phyloP scores from a whole-genome alignment of 768 basidiomycete genomes.

The Rhodocollybia butyracea region DNA sequence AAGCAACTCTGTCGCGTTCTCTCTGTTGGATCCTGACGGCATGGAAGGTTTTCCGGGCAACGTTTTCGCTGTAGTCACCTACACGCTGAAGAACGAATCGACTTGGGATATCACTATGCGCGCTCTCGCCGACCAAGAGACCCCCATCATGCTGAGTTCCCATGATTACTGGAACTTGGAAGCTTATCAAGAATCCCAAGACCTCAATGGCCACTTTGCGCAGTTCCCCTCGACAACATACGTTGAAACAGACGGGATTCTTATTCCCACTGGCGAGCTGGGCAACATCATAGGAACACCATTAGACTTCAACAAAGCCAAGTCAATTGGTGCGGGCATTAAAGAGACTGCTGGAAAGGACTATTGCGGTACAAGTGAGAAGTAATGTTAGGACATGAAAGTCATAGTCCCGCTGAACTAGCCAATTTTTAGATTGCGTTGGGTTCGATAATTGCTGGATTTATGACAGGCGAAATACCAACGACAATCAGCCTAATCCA shows the following conservation, averaged over 20 bases:
- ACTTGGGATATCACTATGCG: constrained; percentile 37
- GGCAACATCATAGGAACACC: constrained; percentile 32
- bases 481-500: constrained; percentile 22
- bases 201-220: constrained; percentile 32
- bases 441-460: constrained; percentile 49
- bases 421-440: constrained; percentile 32
- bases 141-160: constrained; percentile 42
- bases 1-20: constrained; percentile 37
- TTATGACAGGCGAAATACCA: constrained; percentile 32
- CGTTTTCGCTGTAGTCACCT: constrained; percentile 30
- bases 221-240: constrained; percentile 36
- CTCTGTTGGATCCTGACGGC: constrained; percentile 38
- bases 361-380: constrained; percentile 37
- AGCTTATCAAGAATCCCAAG: constrained; percentile 38
- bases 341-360: constrained; percentile 29
- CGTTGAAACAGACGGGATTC: constrained; percentile 35
- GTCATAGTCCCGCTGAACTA: no score
- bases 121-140: constrained; percentile 31
- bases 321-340: constrained; percentile 35
- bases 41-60: constrained; percentile 47
- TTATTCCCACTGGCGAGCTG: constrained; percentile 40
- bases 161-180: constrained; percentile 46
- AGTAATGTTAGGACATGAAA: no score
- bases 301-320: constrained; percentile 40
- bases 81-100: constrained; percentile 30